Percentiles rank a stretch among this genome's conserved stretches.
These are phyloP conservation scores for Aspergillus sp. DNA, from an alignment of 2,329 filamentous ascomycete genomes.

Conservation along the genomic window DNA sequence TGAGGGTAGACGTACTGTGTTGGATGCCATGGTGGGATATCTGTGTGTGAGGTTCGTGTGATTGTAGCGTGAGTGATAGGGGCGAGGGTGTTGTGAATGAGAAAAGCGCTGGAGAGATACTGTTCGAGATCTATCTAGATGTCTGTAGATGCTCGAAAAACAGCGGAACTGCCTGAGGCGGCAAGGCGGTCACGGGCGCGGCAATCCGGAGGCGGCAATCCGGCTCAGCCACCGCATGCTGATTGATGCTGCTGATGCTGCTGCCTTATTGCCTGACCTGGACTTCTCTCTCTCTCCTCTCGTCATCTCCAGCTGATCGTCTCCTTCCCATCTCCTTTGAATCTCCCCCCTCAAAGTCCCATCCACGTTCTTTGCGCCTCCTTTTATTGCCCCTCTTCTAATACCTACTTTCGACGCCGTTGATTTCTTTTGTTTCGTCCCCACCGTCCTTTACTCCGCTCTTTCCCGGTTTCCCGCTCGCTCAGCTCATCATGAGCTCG, in stretches of 20 bases:
- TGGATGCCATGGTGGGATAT: conserved; percentile 1
- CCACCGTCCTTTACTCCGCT: conserved; percentile 5
- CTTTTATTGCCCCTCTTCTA: conserved; percentile 17
- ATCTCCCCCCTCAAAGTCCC: conserved; percentile 27
- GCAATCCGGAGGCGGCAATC: no score
- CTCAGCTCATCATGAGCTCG: conserved; percentile 51
- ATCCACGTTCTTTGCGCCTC: conserved; percentile 25
- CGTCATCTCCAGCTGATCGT: conserved; percentile 14
- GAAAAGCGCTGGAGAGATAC: no score
- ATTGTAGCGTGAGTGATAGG: no score
- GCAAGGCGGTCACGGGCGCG: conserved; percentile 9
- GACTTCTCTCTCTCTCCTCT: conserved; percentile 6
- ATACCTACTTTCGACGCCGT: conserved; percentile 1
- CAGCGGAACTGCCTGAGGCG: neutral
- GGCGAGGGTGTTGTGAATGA: no score
- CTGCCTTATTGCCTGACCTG: conserved; percentile 11
- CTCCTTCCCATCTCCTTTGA: conserved; percentile 17
- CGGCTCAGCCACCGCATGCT: no score
- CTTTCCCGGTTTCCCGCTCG: conserved; percentile 24
- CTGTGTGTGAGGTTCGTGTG: neutral
- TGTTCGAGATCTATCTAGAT: neutral
- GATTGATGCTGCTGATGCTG: neutral
- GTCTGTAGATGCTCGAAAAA: neutral
- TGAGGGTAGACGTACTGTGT: neutral
- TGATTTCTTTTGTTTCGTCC: conserved; percentile 20